These are phyloP conservation scores for Bruguiera sexangula DNA, from an alignment of 345 rosid genomes.

Conservation along the genomic window DNA sequence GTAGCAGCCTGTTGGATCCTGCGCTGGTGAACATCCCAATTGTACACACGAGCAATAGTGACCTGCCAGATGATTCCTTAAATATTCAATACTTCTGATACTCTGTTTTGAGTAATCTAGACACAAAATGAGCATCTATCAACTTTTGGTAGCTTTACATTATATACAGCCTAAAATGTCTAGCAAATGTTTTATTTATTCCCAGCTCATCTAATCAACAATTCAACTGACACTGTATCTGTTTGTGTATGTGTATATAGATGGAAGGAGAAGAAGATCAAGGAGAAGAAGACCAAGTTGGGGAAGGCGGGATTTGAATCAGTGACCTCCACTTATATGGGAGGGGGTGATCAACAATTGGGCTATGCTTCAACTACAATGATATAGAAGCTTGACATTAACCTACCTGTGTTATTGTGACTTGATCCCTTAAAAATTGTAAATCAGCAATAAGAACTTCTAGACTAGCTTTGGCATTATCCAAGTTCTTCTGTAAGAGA, in stretches of 20 bases:
- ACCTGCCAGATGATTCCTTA: conserved; percentile 45
- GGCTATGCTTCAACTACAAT: neutral
- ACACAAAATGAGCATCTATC: neutral
- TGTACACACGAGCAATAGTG: conserved; percentile 76
- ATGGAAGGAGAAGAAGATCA: too few relatives aligned
- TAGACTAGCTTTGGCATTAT: conserved; percentile 91
- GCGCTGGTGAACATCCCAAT: conserved; percentile 92
- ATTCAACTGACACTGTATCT: neutral
- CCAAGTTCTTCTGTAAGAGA: conserved; percentile 78
- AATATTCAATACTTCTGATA: neutral
- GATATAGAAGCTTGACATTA: neutral
- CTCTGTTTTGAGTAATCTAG: neutral
- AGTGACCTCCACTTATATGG: too few relatives aligned
- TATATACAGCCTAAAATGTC: neutral
- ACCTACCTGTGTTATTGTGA: conserved; percentile 85
- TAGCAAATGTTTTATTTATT: too few relatives aligned
- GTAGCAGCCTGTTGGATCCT: conserved; percentile 53
- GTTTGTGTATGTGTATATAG: too few relatives aligned
- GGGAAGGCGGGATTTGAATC: too few relatives aligned
- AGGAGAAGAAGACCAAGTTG: too few relatives aligned
- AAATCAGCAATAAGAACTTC: conserved; percentile 86
- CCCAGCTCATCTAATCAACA: neutral
- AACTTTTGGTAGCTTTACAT: neutral
- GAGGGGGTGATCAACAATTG: too few relatives aligned
- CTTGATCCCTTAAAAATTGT: conserved; percentile 92